phyloP scores from a whole-genome alignment of 225 moss, liverwort and hornwort species.

The Pseudisothecium myosuroides region DNA sequence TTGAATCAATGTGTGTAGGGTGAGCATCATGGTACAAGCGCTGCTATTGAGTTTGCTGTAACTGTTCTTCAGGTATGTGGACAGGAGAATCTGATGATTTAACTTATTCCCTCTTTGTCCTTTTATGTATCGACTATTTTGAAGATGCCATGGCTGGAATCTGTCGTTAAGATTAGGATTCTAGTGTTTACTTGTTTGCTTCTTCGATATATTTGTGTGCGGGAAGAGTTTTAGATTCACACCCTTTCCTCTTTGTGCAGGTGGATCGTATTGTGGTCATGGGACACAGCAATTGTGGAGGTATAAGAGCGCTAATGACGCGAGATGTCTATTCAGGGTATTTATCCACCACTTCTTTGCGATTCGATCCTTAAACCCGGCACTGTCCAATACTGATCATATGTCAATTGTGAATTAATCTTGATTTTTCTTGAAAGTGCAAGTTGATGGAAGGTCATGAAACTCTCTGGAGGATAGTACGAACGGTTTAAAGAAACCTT shows the following conservation, averaged over 20 bases:
- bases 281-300: conserved; percentile 88
- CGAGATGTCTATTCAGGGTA: conserved; percentile 39
- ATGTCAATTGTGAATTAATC: not conserved
- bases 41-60: conserved; percentile 79
- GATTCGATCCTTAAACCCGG: not conserved
- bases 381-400: not conserved
- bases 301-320: conserved; percentile 74
- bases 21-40: conserved; percentile 69
- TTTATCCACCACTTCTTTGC: not conserved
- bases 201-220: not conserved
- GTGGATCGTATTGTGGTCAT: conserved; percentile 83
- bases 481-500: not conserved
- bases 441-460: not conserved
- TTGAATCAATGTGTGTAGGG: conserved; percentile 26
- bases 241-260: conserved; percentile 13
- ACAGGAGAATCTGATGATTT: not conserved
- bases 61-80: conserved; percentile 48
- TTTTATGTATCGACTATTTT: not conserved
- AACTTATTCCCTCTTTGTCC: not conserved
- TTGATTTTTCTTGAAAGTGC: not conserved
- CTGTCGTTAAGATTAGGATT: not conserved
- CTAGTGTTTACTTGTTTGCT: not conserved
- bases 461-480: not conserved
- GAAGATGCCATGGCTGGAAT: not conserved
- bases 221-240: not conserved